A percentile compares a stretch with the other conserved stretches of the same genome.
These are phyloP conservation scores for Puccinia polysora DNA, from an alignment of 1,284 basidiomycete genomes.

Conservation along the genomic window DNA sequence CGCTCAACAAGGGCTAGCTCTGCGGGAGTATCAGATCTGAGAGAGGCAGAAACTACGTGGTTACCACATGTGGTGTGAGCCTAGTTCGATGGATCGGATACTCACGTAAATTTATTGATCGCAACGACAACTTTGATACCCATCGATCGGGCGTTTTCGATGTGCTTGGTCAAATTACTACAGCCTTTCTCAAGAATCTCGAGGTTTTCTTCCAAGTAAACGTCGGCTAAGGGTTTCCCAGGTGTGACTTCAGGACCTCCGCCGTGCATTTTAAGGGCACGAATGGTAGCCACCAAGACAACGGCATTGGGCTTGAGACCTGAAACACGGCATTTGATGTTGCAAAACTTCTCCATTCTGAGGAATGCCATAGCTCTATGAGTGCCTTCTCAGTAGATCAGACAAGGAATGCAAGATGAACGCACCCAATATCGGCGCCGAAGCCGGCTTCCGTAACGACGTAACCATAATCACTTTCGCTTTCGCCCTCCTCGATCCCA, in stretches of 20 bases:
- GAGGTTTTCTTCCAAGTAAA: slow-evolving; percentile 90
- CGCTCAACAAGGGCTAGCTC: slow-evolving; percentile 81
- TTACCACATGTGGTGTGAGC: neutral
- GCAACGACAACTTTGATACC: slow-evolving; percentile 95
- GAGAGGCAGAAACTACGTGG: slow-evolving; percentile 33
- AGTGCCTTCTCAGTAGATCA: slow-evolving; percentile 62
- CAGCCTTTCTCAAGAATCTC: slow-evolving; percentile 85
- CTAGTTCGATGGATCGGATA: slow-evolving; percentile 46
- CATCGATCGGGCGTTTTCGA: slow-evolving; percentile 91
- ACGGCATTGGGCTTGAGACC: slow-evolving; percentile 89
- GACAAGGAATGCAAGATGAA: neutral
- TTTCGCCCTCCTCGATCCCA: slow-evolving; percentile 88
- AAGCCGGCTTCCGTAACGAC: slow-evolving; percentile 98
- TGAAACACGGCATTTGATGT: slow-evolving; percentile 95
- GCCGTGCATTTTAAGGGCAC: slow-evolving; percentile 98
- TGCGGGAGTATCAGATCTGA: slow-evolving; percentile 79
- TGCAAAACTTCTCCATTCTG: slow-evolving; percentile 76
- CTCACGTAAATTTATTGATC: slow-evolving; percentile 89
- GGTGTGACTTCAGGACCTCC: slow-evolving; percentile 96
- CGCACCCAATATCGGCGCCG: slow-evolving; percentile 87
- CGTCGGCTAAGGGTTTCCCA: slow-evolving; percentile 86
- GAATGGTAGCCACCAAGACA: slow-evolving; percentile 92
- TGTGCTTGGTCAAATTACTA: slow-evolving; percentile 88
- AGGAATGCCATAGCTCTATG: neutral
- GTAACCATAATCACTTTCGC: slow-evolving; percentile 74